Evolutionary conservation across 352 stramenopile genomes (phyloP).

Genomic region (Globisporangium orthogonon): DNA sequence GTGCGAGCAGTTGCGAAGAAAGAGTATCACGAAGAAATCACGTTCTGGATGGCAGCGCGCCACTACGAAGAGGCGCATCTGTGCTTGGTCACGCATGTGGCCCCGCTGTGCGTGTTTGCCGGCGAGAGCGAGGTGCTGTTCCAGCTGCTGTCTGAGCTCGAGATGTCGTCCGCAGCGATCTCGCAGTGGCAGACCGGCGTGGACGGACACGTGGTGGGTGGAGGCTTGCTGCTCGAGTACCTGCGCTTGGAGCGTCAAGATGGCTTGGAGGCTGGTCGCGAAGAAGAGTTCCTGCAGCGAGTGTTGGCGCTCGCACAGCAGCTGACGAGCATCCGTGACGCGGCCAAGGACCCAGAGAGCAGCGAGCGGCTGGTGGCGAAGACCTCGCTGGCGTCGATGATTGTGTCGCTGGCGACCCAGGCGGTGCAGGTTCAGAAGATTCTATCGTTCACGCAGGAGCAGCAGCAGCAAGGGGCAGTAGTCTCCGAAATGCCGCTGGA

Average conservation of each 20-base stretch:
- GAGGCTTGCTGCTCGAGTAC: conserved; percentile 64
- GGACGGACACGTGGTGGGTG: conserved; percentile 38
- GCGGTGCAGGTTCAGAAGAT: conserved; percentile 44
- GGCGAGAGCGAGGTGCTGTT: conserved; percentile 48
- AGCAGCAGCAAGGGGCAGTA: conserved; percentile 23
- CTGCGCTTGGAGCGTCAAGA: conserved; percentile 58
- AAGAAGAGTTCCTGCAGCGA: conserved; percentile 57
- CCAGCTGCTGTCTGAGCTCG: conserved; percentile 49
- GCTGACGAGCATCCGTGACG: conserved; percentile 31
- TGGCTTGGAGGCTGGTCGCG: conserved; percentile 39
- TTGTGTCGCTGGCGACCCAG: conserved; percentile 47
- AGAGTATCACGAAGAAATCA: conserved; percentile 59
- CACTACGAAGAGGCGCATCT: conserved; percentile 59
- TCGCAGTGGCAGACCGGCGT: conserved; percentile 57
- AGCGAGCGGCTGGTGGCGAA: conserved; percentile 28
- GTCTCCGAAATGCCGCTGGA: conserved; percentile 27
- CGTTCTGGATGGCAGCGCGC: conserved; percentile 60
- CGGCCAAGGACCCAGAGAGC: conserved; percentile 10
- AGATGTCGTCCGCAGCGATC: conserved; percentile 44
- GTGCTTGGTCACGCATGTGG: conserved; percentile 51
- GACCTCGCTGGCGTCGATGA: conserved; percentile 58
- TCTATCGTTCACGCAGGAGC: conserved; percentile 41
- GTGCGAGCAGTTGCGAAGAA: conserved; percentile 39
- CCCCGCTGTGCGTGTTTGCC: conserved; percentile 53
- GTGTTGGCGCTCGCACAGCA: conserved; percentile 48